Base-by-base conservation (phyloP, 495 filamentous ascomycete species). In the Astrothelium macrocarpum region DNA sequence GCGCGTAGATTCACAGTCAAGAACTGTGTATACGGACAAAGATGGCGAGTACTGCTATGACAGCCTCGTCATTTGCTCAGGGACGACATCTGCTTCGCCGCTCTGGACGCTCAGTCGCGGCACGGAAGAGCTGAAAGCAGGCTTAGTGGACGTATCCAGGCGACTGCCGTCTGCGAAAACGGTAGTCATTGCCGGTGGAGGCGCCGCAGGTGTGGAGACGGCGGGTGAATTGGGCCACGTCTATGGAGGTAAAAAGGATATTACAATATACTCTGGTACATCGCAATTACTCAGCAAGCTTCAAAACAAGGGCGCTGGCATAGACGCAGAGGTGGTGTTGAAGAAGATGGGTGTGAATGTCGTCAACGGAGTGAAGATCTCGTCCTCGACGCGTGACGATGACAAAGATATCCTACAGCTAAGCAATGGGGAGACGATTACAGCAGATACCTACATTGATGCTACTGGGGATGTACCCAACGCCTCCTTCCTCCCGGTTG, bases 191-290 rank as follows among this genome's bases (percentile, higher is more conserved):
- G 74, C 71, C 4, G 90, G 90, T 32, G 89, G 78, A 0, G 90
- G 90, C 0, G 74, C 84, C 2, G 83, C 87, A 1, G 89, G 86
- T 14, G 79, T 90, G 46, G 81, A 84, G 63, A 77, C 74, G 1
- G 80, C 80, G 1, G 81, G 80, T 18, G 81, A 83, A 63, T 70
- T 83, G 4, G 76, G 68, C 26, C 66, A 72, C 43, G 60, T 61
- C 39, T 62, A 72, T 36, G 70, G 70, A 53, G 70, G 70, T 34
- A 79, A 77, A 25, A 74, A 78, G 1, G 64, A 66, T 2, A 79
- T 82, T 64, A 81, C 77, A 0, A 49, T 83, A 5, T 65, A 81
- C 46, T 74, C 74, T 1, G 72, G 72, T 7, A 70, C 67, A 0
- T 61, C 72, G n/a, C 75, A 76, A 56, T 74, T 85, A 46, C 76